Evolutionary conservation across 306 rosid species (phyloP).

Genomic region (Lathyrus sativus): DNA sequence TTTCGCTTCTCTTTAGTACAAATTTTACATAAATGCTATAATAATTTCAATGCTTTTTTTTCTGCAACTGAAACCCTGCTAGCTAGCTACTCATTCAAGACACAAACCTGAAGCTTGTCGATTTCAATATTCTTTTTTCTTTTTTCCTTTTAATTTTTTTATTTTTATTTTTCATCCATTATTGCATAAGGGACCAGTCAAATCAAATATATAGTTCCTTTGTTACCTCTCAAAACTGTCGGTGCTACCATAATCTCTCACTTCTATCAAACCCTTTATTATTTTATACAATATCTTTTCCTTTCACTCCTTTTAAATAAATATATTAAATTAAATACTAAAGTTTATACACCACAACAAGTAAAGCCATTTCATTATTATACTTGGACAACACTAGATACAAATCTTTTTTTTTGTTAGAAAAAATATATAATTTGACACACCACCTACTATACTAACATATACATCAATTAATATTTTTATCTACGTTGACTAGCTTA

Average conservation of each 20-base stretch:
- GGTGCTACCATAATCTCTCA: conserved; percentile 33
- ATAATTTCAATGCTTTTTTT: conserved; percentile 33
- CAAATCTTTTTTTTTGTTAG: conserved; percentile 10
- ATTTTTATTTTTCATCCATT: background rate
- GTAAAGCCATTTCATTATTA: conserved; percentile 40
- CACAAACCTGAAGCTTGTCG: background rate
- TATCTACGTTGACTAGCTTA: conserved; percentile 35
- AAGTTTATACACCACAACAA: conserved; percentile 45
- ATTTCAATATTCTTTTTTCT: background rate
- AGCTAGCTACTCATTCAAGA: conserved; percentile 15
- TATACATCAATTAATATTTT: conserved; percentile 32
- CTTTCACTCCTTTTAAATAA: conserved; percentile 35
- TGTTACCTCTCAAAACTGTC: conserved; percentile 40
- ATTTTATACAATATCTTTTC: conserved; percentile 19
- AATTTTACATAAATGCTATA: conserved; percentile 30
- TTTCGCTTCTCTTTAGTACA: conserved; percentile 15
- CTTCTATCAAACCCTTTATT: background rate
- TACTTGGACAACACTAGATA: conserved; percentile 36
- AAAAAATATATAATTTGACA: conserved; percentile 37
- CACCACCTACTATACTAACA: conserved; percentile 36
- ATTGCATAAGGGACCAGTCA: conserved; percentile 21
- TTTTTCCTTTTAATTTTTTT: background rate
- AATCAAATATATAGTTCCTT: conserved; percentile 6
- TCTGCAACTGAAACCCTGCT: conserved; percentile 30
- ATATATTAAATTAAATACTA: conserved; percentile 12